A percentile compares a stretch with the other conserved stretches of the same genome.
Conservation (phyloP, 192 early-diverging fungal species). For the Coemansia sp. region DNA sequence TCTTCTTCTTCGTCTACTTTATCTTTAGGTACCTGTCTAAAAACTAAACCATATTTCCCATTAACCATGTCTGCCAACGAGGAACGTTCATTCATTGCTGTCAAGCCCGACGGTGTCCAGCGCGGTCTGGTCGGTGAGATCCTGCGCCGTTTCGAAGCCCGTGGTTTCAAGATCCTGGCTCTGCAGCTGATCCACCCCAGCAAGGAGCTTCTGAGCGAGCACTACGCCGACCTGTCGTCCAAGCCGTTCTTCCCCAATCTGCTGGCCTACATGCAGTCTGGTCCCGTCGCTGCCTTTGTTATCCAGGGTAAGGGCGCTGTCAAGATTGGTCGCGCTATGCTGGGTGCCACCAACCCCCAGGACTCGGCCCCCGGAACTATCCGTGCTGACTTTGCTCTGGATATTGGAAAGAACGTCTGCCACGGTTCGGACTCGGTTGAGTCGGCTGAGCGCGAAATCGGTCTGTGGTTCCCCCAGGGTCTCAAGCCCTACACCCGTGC, state of each 20-base stretch:
- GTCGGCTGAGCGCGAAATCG: constrained; percentile 85
- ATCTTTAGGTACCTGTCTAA: neutral
- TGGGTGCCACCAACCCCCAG: constrained; percentile 92
- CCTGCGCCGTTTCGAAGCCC: constrained; percentile 88
- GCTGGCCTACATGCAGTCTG: constrained; percentile 81
- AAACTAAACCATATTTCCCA: neutral
- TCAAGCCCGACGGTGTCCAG: constrained; percentile 63
- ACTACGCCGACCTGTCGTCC: constrained; percentile 79
- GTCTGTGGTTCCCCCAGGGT: constrained; percentile 78
- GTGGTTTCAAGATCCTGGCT: constrained; percentile 87
- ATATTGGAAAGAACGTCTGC: constrained; percentile 84
- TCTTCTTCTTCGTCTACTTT: constrained; percentile 20
- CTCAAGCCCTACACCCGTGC: constrained; percentile 62
- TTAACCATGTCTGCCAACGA: constrained; percentile 49
- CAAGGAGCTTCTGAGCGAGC: constrained; percentile 69
- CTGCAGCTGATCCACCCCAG: constrained; percentile 75
- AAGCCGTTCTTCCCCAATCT: constrained; percentile 92
- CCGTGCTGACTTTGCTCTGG: constrained; percentile 91
- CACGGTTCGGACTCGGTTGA: constrained; percentile 91
- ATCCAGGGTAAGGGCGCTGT: constrained; percentile 88
- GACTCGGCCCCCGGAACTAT: constrained; percentile 88
- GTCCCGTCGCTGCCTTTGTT: constrained; percentile 95
- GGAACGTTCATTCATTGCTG: constrained; percentile 54
- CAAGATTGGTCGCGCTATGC: constrained; percentile 84
- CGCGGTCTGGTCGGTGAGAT: constrained; percentile 91